phyloP scores from a whole-genome alignment of 1,284 basidiomycete genomes.

The Sporisorium reilianum region DNA sequence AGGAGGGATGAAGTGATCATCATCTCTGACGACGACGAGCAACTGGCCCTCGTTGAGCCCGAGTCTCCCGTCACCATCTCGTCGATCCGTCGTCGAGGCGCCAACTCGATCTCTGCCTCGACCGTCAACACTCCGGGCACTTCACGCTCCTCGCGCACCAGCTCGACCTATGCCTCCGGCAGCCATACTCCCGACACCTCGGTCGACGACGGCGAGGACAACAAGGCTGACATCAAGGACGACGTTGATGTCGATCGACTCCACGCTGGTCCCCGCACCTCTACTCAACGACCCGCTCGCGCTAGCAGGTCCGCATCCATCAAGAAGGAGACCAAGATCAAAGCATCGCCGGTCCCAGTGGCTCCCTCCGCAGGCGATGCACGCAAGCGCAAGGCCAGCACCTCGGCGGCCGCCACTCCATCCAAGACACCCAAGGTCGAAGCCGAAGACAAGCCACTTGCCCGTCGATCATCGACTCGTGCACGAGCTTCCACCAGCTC shows the following conservation, averaged over 20 bases:
- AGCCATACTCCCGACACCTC: conserved; percentile 53
- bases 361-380: conserved; percentile 3
- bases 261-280: conserved; percentile 9
- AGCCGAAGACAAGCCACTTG: not conserved
- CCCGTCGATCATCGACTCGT: conserved; percentile 15
- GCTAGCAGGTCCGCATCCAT: conserved; percentile 27
- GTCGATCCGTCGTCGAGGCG: conserved; percentile 15
- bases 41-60: not conserved
- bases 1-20: conserved; percentile 22
- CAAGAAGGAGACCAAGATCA: conserved; percentile 9
- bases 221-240: conserved; percentile 17
- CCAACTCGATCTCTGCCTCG: conserved; percentile 29
- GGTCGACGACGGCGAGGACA: conserved; percentile 35
- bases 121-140: conserved; percentile 31
- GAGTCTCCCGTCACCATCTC: conserved; percentile 5
- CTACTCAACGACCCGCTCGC: conserved; percentile 6
- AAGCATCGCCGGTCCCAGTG: not conserved
- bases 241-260: not conserved
- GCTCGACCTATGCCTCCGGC: conserved; percentile 40
- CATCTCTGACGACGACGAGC: conserved; percentile 38
- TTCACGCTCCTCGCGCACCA: conserved; percentile 37
- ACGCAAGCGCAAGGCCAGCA: conserved; percentile 27
- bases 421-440: conserved; percentile 16
- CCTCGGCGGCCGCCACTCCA: not conserved
- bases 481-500: conserved; percentile 10